These are phyloP conservation scores for Echinosophora koreensis DNA, from an alignment of 306 rosid species.

Conservation along the genomic window DNA sequence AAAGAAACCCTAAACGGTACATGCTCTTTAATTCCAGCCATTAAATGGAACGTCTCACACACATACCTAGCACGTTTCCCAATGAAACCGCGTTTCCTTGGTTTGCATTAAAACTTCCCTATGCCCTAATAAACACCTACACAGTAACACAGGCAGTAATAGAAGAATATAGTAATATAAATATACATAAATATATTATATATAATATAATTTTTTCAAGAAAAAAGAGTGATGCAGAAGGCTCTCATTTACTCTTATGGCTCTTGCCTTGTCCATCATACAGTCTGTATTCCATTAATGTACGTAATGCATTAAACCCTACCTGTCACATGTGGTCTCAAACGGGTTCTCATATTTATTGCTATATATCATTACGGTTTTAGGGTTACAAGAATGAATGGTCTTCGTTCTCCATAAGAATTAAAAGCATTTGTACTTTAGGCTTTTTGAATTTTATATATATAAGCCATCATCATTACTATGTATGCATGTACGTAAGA, in stretches of 20 bases:
- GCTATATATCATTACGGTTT: conserved; percentile 48
- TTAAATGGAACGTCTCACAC: conserved; percentile 32
- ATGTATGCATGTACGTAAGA: no score
- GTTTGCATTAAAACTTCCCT: conserved; percentile 42
- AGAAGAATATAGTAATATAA: neutral
- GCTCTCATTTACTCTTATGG: conserved; percentile 14
- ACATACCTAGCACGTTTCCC: conserved; percentile 58
- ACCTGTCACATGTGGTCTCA: conserved; percentile 76
- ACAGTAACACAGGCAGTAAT: conserved; percentile 29
- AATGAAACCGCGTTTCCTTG: conserved; percentile 60
- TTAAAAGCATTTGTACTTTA: conserved; percentile 1
- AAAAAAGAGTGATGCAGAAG: conserved; percentile 1
- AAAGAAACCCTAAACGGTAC: conserved; percentile 55
- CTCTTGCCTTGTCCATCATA: conserved; percentile 45
- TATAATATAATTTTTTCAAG: neutral
- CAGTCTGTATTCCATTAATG: conserved; percentile 83
- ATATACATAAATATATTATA: no score
- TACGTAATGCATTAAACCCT: conserved; percentile 61
- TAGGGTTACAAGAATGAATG: conserved; percentile 42
- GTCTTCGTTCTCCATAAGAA: conserved; percentile 14
- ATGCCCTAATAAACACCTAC: conserved; percentile 54
- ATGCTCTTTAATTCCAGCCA: conserved; percentile 32
- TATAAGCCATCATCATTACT: no score
- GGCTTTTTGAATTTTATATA: neutral
- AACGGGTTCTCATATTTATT: conserved; percentile 61